Conservation (phyloP, 1,284 basidiomycete species). For the Thelephora terrestris region DNA sequence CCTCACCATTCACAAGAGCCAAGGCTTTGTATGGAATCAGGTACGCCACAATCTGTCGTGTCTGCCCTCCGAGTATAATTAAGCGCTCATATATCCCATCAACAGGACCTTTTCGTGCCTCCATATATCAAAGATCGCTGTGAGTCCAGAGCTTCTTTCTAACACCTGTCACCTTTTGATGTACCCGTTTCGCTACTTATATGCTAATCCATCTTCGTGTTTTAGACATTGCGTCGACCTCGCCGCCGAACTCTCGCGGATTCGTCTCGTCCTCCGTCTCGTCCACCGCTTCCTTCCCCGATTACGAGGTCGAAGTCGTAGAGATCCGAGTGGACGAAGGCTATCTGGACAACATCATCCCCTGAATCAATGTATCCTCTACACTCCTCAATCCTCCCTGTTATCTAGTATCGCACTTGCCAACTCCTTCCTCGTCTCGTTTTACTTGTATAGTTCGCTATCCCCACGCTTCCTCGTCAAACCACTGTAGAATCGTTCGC, state of each 20-base stretch:
- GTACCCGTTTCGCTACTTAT: conserved; percentile 11
- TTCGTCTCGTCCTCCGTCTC: conserved; percentile 61
- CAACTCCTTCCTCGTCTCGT: neutral
- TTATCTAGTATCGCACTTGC: neutral
- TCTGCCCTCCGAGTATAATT: conserved; percentile 3
- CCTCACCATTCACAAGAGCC: conserved; percentile 71
- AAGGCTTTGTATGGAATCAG: conserved; percentile 86
- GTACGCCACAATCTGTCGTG: conserved; percentile 27
- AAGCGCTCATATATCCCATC: conserved; percentile 3
- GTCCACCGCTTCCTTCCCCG: conserved; percentile 48
- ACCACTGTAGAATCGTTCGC: too few species aligned
- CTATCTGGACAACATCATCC: conserved; percentile 66
- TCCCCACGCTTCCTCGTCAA: too few species aligned
- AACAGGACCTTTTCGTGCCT: conserved; percentile 70
- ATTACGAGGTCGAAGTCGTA: conserved; percentile 75
- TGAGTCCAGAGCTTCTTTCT: conserved; percentile 30
- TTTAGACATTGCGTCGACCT: conserved; percentile 70
- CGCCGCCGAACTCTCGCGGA: conserved; percentile 56
- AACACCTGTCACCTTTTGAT: conserved; percentile 6
- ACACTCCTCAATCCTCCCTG: neutral
- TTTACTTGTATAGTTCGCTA: neutral
- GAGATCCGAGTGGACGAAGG: conserved; percentile 73
- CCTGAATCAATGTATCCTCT: conserved; percentile 25
- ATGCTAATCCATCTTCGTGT: neutral
- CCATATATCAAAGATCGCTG: conserved; percentile 83